Evolutionary conservation across 345 rosid genomes (phyloP).

Genomic region (Linum tenue): DNA sequence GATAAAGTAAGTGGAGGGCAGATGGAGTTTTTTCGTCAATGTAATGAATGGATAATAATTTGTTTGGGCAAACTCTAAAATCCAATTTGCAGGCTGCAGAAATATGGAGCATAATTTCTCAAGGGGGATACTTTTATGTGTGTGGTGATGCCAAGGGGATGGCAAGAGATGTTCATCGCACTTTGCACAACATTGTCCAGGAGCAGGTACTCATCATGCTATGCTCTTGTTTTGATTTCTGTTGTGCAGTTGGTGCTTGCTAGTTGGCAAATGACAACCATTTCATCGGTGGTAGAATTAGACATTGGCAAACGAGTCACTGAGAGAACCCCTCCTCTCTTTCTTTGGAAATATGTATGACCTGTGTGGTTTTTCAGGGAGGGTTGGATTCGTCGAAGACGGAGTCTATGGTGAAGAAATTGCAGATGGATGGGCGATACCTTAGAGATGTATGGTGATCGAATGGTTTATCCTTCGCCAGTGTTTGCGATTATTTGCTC

Average conservation of each 20-base stretch:
- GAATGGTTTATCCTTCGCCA: not conserved
- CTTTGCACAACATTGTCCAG: constrained; percentile 25
- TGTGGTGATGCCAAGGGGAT: constrained; percentile 32
- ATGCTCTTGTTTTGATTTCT: not conserved
- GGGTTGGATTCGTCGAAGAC: constrained; percentile 23
- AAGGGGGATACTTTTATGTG: constrained; percentile 23
- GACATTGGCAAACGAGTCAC: too few relatives aligned
- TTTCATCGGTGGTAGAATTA: too few relatives aligned
- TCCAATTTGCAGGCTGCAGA: constrained; percentile 19
- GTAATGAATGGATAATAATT: not conserved
- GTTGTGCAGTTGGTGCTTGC: too few relatives aligned
- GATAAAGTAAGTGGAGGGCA: constrained; percentile 15
- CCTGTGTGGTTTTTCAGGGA: constrained; percentile 13
- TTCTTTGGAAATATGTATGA: not conserved
- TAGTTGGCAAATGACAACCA: too few relatives aligned
- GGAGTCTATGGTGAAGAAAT: constrained; percentile 21
- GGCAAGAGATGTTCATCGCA: constrained; percentile 29
- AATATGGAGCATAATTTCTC: constrained; percentile 20
- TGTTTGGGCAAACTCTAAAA: not conserved
- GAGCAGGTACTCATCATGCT: constrained; percentile 17
- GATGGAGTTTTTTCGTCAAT: not conserved
- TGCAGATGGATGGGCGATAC: constrained; percentile 29
- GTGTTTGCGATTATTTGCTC: too few relatives aligned
- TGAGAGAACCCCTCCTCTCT: too few relatives aligned
- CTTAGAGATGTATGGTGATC: constrained; percentile 24